A percentile compares a stretch with the other conserved stretches of the same genome.
Conservation (phyloP, 441 rosid species). For the Hura crepitans region DNA sequence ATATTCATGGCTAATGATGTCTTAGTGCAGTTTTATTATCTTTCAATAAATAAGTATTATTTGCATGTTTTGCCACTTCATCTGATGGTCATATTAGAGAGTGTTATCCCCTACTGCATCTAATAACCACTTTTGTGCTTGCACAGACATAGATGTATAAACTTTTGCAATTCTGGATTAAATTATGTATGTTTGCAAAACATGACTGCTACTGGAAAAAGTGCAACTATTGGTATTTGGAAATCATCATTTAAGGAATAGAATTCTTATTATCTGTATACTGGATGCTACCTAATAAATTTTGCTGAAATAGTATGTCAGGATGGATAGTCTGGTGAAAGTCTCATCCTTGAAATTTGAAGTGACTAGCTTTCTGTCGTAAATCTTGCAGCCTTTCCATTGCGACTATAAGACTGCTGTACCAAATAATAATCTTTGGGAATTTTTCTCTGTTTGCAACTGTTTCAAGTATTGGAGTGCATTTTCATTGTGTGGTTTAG, state of each 20-base stretch:
- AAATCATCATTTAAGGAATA: neutral
- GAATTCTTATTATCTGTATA: neutral
- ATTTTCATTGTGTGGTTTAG: neutral
- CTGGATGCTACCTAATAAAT: neutral
- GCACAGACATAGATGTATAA: no score
- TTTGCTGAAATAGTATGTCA: neutral
- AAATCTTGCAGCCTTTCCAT: neutral
- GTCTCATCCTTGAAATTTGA: neutral
- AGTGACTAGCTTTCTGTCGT: neutral
- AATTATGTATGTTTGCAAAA: no score
- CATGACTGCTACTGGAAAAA: no score
- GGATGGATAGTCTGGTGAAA: neutral
- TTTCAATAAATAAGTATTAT: no score
- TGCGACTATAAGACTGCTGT: neutral
- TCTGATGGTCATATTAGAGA: neutral
- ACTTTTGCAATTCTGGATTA: no score
- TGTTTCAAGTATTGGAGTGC: neutral
- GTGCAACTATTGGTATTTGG: neutral
- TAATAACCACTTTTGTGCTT: no score
- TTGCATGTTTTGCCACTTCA: neutral
- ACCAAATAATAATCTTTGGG: neutral
- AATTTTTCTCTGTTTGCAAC: neutral
- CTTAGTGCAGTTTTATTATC: no score
- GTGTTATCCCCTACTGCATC: neutral
- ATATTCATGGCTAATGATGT: neutral